Conservation (phyloP, 2,329 filamentous ascomycete species). For the Epichloe brachyelytri region DNA sequence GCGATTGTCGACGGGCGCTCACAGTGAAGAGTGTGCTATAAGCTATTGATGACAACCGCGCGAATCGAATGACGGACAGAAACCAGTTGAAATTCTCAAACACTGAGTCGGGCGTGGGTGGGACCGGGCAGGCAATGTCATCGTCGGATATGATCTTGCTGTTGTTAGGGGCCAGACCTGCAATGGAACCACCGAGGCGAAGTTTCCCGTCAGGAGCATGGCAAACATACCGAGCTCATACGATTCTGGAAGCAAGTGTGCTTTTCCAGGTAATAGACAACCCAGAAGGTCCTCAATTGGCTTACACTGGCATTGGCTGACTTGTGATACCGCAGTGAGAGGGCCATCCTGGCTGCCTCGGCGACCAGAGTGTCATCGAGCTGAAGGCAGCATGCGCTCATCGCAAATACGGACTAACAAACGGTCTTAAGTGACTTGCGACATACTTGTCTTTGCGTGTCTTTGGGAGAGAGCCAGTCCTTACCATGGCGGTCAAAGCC, state of each 20-base stretch:
- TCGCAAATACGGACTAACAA: conserved; percentile 22
- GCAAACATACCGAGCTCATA: conserved; percentile 18
- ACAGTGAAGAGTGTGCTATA: conserved; percentile 23
- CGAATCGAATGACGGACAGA: conserved; percentile 16
- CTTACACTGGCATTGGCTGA: conserved; percentile 7
- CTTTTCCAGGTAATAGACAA: conserved; percentile 27
- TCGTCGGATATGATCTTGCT: conserved; percentile 21
- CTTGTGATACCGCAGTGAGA: conserved; percentile 18
- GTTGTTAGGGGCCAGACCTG: background rate
- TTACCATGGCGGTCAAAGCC: conserved; percentile 6
- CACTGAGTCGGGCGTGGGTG: conserved; percentile 17
- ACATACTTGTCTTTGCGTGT: no score
- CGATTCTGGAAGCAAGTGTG: conserved; percentile 17
- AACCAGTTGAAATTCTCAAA: conserved; percentile 24
- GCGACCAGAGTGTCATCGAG: conserved; percentile 19
- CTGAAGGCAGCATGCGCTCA: conserved; percentile 20
- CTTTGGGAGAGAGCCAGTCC: background rate
- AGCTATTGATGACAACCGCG: conserved; percentile 19
- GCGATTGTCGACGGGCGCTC: conserved; percentile 15
- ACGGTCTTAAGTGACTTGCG: background rate
- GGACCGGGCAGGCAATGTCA: conserved; percentile 24
- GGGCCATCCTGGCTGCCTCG: conserved; percentile 23
- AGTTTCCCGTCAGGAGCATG: background rate
- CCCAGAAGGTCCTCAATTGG: conserved; percentile 22
- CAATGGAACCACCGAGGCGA: background rate